Base-by-base conservation (phyloP, 176 grass and related monocot species). In the Aegilops tauschii region DNA sequence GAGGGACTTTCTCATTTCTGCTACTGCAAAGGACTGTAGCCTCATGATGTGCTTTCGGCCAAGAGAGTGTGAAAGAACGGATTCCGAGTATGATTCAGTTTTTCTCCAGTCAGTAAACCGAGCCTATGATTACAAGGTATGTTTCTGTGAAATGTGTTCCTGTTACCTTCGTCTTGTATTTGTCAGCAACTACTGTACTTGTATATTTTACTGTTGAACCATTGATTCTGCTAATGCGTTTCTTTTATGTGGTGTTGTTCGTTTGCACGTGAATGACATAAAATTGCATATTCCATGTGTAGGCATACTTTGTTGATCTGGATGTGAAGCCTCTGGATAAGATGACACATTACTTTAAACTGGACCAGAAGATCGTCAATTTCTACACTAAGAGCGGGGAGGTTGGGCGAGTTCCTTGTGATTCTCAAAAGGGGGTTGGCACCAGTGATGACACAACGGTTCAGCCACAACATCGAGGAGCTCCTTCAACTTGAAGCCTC, bases 71-170 rank as follows among this genome's bases (percentile, higher is more conserved):
- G 82, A 69, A 50, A 80, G 17, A 49, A 18, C 59, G 71, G 71
- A 68, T 86, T 88, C 82, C 14, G 78, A 84, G 66, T 94, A 87
- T 85, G 83, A 92, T 89, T 93, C 93, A 4, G 70, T 94, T n/a
- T 77, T 56, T 87, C 92, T 98, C 75, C 61, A 87, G 70, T 94
- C 93, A 50, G 78, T 87, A 34, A 87, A 98, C 73, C 88, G 77
- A 86, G 67, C 72, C 69, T 98, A 86, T 82, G 92, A 94, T 85
- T 98, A 96, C 90, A 98, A 98, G 93, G 96, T 98, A 90, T 80
- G 30, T 34, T 47, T 12, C 47, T 65, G 62, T 77, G 59, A 70
- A 30, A 73, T 74, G 5, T 50, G 12, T 67, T 80, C 36, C 13
- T 32, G 28, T 59, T 42, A 77, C 29, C 16, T 84, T 29, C 36